phyloP scores from a whole-genome alignment of 331 rosid genomes.

The Telfairia occidentalis region DNA sequence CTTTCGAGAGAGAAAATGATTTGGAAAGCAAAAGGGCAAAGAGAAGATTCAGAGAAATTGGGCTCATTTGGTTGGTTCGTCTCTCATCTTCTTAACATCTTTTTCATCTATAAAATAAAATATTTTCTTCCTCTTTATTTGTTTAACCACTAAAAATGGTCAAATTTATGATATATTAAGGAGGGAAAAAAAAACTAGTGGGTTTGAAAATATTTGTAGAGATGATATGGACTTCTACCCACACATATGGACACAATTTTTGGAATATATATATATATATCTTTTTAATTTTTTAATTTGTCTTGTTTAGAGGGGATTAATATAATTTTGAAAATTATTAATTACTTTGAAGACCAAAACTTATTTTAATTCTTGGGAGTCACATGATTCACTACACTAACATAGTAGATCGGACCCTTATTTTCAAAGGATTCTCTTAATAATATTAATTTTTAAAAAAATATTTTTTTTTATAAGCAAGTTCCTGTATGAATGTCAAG shows the following conservation, averaged over 20 bases:
- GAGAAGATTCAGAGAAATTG: constrained; percentile 4
- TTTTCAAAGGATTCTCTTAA: background rate
- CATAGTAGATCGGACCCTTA: background rate
- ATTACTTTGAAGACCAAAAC: background rate
- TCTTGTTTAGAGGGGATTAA: too few relatives aligned
- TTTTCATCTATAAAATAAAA: background rate
- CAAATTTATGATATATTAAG: background rate
- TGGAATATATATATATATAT: too few relatives aligned
- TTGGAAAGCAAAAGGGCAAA: constrained; percentile 2
- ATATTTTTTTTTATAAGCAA: background rate
- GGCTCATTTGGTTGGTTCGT: background rate
- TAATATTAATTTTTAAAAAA: background rate
- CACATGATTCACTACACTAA: background rate
- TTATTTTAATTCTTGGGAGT: background rate
- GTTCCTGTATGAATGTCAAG: background rate
- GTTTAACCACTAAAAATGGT: background rate
- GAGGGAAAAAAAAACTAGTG: background rate
- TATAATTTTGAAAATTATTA: too few relatives aligned
- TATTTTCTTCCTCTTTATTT: background rate
- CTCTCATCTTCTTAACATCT: background rate
- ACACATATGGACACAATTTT: background rate
- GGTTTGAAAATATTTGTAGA: background rate
- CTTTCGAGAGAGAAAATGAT: constrained; percentile 17
- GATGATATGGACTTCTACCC: background rate
- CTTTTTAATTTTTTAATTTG: too few relatives aligned